Base-by-base conservation (phyloP, 2,329 filamentous ascomycete genomes). In the Microdochium nivale region DNA sequence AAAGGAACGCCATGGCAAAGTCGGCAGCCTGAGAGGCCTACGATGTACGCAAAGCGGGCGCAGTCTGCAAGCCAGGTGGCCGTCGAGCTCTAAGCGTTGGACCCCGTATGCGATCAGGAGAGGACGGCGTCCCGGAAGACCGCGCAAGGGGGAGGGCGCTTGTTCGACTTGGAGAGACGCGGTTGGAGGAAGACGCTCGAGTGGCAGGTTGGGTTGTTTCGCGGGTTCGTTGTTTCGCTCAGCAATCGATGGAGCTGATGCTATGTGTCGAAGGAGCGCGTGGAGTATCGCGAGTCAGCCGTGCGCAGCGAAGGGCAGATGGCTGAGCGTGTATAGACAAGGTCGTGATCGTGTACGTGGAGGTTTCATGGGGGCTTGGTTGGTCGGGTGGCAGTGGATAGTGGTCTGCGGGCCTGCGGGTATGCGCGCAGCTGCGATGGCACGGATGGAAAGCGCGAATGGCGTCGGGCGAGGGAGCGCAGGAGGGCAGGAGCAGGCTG, bases 1-100 rank as follows among this genome's bases (percentile, higher is more conserved):
- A 90, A 55, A 90, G 78, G 69, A 90, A 90, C 59, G 87, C 84
- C 87, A 90, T 90, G 69, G 68, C 76, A 68, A 63, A 21, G 14
- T 21, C 61, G 70, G 64, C 66, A 61, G 62, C 65, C 63, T 67
- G 56, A 66, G 68, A 67, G 54, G 54, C 53, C 54, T 56, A 46
- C n/a, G 30, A 49, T 65, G 62, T 30, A 11, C 5, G 5, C 11
- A 30, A 5, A 5, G 27, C 27, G 5, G 5, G 27, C 27, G 27
- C 27, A 37, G 33, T 37, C 16, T 4, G 33, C 8, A 16, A 16
- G 33, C 8, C 33, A 37, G 16, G 33, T 14, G n/a, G 33, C 13
- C 33, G 33, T 30, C 27, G 27, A 11, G 27, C 11, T 5, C 27
- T 30, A 5, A 11, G 11, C 27, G 27, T 30, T 30, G 11, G 5